Conservation (phyloP, 1,284 basidiomycete species). For the Fistulina hepatica region DNA sequence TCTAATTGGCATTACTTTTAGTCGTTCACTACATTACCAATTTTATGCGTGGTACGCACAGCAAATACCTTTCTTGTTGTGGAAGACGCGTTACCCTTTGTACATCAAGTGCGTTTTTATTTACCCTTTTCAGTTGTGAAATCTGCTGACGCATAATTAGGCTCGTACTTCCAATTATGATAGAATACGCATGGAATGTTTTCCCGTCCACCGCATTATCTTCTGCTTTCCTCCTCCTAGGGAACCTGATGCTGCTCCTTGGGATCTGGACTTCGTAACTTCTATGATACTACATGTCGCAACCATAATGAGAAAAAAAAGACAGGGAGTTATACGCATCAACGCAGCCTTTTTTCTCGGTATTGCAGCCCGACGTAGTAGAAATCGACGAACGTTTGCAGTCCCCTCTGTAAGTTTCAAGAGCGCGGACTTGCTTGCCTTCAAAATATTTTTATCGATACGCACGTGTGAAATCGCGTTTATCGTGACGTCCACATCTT, state of each 20-base stretch:
- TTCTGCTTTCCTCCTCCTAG: slow-evolving; percentile 49
- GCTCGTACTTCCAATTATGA: slow-evolving; percentile 43
- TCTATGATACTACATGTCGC: too few species aligned
- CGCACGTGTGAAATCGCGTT: too few species aligned
- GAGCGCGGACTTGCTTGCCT: too few species aligned
- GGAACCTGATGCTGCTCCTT: slow-evolving; percentile 47
- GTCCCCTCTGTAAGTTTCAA: too few species aligned
- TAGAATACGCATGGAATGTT: slow-evolving; percentile 85
- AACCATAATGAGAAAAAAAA: too few species aligned
- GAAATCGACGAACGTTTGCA: too few species aligned
- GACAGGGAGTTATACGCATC: too few species aligned
- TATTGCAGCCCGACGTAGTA: too few species aligned
- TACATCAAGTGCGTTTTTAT: slow-evolving; percentile 43
- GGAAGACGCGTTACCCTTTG: slow-evolving; percentile 58
- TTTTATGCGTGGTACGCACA: slow-evolving; percentile 98
- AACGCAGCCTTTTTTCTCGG: too few species aligned
- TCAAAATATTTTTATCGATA: too few species aligned
- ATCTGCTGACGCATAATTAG: slow-evolving; percentile 30
- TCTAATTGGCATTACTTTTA: slow-evolving; percentile 83
- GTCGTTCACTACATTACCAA: slow-evolving; percentile 96
- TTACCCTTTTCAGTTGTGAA: neutral
- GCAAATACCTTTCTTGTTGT: slow-evolving; percentile 80
- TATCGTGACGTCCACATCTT: too few species aligned
- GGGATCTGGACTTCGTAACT: slow-evolving; percentile 55
- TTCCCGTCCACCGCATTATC: slow-evolving; percentile 73